Conservation (phyloP, 2,329 filamentous ascomycete genomes). For the Ceratocystis colombiana region DNA sequence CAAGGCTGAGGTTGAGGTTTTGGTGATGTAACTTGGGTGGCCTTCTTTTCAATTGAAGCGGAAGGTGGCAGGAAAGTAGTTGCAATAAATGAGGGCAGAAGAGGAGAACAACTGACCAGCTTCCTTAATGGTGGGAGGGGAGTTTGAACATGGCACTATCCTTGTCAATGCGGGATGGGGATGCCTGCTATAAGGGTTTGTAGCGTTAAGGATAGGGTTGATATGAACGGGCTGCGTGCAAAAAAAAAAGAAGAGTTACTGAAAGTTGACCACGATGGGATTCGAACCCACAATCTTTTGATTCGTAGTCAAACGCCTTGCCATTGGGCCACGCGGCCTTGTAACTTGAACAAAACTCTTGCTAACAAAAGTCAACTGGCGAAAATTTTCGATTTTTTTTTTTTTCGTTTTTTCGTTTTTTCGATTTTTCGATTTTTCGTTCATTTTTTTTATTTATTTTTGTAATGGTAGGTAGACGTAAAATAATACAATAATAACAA, state of each 20-base stretch:
- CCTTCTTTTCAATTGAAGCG: background rate
- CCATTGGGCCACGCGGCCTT: conserved; percentile 23
- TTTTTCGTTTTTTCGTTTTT: background rate
- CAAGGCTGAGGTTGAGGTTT: conserved; percentile 2
- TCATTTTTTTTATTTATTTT: background rate
- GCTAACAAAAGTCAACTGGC: background rate
- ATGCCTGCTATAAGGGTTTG: background rate
- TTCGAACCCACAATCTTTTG: conserved; percentile 25
- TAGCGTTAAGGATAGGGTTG: background rate
- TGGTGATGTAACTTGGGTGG: background rate
- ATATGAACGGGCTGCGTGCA: background rate
- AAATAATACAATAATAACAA: too few species aligned
- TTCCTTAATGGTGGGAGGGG: background rate
- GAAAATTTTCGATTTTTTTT: background rate
- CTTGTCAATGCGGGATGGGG: background rate
- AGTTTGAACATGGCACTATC: background rate
- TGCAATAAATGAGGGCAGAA: background rate
- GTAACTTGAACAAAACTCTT: background rate
- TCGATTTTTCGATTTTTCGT: background rate
- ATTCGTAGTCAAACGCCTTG: conserved; percentile 25
- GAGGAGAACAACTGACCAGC: background rate
- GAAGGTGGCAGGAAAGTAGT: conserved; percentile 8
- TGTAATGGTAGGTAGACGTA: too few species aligned
- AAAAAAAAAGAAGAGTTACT: conserved; percentile 7
- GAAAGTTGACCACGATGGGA: background rate